phyloP scores from a whole-genome alignment of 371 early-diverging fungal genomes.

The Mortierella sp. region DNA sequence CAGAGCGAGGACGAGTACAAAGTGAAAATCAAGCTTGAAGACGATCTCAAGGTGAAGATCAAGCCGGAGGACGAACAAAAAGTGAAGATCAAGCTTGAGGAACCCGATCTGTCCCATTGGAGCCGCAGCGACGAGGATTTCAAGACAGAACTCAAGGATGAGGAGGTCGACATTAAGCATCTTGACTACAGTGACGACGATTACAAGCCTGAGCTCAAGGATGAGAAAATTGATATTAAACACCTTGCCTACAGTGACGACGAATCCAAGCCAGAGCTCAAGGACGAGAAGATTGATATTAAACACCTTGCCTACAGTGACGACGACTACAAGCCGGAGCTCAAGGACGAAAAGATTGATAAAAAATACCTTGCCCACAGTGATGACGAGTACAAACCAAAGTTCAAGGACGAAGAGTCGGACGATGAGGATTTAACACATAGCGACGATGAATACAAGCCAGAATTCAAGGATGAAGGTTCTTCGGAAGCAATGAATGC shows the following conservation, averaged over 20 bases:
- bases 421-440: too few species aligned
- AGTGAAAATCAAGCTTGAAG: conserved; percentile 22
- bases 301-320: neutral
- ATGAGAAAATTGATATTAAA: conserved; percentile 6
- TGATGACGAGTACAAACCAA: conserved; percentile 5
- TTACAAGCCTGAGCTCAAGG: conserved; percentile 24
- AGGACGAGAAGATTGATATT: neutral
- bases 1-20: conserved; percentile 41
- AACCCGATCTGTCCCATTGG: too few species aligned
- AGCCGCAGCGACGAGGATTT: conserved; percentile 23
- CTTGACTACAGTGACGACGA: too few species aligned
- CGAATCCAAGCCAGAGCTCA: neutral
- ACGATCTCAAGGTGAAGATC: conserved; percentile 1
- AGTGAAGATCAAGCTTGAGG: conserved; percentile 15
- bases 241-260: too few species aligned
- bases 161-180: conserved; percentile 14
- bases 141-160: conserved; percentile 11
- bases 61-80: neutral
- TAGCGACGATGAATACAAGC: conserved; percentile 5
- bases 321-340: conserved; percentile 20
- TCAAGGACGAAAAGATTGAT: conserved; percentile 11
- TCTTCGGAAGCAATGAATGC: conserved; percentile 22
- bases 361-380: conserved; percentile 1
- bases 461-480: conserved; percentile 24
- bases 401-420: conserved; percentile 16